Evolutionary conservation across 768 basidiomycete genomes (phyloP).

Genomic region (Suillus tomentosus): DNA sequence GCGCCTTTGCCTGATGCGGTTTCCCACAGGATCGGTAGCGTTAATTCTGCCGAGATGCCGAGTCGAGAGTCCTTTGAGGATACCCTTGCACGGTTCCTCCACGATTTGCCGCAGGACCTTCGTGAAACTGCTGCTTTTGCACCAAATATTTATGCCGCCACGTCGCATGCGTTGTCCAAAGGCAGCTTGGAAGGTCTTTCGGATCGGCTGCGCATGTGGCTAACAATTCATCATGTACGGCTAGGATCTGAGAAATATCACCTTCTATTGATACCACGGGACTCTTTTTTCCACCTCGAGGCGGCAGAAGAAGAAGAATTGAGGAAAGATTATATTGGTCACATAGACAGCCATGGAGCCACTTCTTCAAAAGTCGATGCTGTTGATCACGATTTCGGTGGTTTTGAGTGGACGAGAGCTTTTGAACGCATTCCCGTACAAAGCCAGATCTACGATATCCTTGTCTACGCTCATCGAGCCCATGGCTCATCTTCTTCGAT

Average conservation of each 20-base stretch:
- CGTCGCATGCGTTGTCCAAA: slow-evolving; percentile 50
- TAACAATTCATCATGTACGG: slow-evolving; percentile 58
- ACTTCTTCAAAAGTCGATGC: slow-evolving; percentile 19
- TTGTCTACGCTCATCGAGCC: slow-evolving; percentile 64
- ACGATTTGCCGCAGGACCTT: slow-evolving; percentile 53
- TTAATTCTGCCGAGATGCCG: slow-evolving; percentile 64
- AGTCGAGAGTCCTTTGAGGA: slow-evolving; percentile 54
- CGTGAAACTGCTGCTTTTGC: slow-evolving; percentile 61
- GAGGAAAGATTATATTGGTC: slow-evolving; percentile 47
- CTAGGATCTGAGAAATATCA: slow-evolving; percentile 60
- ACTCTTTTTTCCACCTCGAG: slow-evolving; percentile 55
- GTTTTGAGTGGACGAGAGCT: slow-evolving; percentile 37
- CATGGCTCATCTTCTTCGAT: slow-evolving; percentile 57
- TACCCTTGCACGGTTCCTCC: slow-evolving; percentile 48
- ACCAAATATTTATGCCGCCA: slow-evolving; percentile 53
- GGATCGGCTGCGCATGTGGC: slow-evolving; percentile 54
- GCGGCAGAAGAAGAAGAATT: slow-evolving; percentile 51
- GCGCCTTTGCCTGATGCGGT: slow-evolving; percentile 61
- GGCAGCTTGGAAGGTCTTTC: slow-evolving; percentile 33
- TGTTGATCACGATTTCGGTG: slow-evolving; percentile 24
- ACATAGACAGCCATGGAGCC: slow-evolving; percentile 31
- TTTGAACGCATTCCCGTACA: slow-evolving; percentile 69
- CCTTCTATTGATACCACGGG: slow-evolving; percentile 61
- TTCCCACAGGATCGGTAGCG: slow-evolving; percentile 51
- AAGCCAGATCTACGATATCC: slow-evolving; percentile 66